phyloP scores from a whole-genome alignment of 441 rosid genomes.

The Erysimum cheiri region DNA sequence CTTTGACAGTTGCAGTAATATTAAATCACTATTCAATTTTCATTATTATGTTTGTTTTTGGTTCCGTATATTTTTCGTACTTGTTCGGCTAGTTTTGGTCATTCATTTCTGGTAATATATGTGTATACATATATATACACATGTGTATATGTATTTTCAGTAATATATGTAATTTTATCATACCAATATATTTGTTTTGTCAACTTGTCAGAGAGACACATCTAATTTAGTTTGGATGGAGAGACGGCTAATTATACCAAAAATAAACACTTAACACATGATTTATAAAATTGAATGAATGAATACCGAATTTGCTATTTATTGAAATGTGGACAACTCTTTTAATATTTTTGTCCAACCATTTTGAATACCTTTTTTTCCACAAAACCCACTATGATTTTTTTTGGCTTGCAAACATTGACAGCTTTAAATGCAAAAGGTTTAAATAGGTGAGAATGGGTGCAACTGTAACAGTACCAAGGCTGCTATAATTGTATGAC shows the following conservation, averaged over 20 bases:
- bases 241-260: slow-evolving; percentile 34
- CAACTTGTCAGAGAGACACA: slow-evolving; percentile 1
- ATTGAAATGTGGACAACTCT: background rate
- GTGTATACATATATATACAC: no score
- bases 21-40: background rate
- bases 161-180: background rate
- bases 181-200: background rate
- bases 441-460: slow-evolving; percentile 36
- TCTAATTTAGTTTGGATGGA: slow-evolving; percentile 16
- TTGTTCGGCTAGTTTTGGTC: slow-evolving; percentile 1
- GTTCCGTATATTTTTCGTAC: background rate
- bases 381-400: background rate
- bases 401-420: slow-evolving; percentile 31
- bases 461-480: slow-evolving; percentile 41
- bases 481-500: slow-evolving; percentile 42
- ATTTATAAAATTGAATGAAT: slow-evolving; percentile 13
- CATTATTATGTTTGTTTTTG: background rate
- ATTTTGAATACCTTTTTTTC: background rate
- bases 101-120: no score
- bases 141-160: no score
- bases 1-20: background rate
- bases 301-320: slow-evolving; percentile 19
- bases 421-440: slow-evolving; percentile 36
- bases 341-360: slow-evolving; percentile 4
- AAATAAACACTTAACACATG: slow-evolving; percentile 22